Evolutionary conservation across 495 filamentous ascomycete species (phyloP).

Genomic region (Penicillium coprophilum): DNA sequence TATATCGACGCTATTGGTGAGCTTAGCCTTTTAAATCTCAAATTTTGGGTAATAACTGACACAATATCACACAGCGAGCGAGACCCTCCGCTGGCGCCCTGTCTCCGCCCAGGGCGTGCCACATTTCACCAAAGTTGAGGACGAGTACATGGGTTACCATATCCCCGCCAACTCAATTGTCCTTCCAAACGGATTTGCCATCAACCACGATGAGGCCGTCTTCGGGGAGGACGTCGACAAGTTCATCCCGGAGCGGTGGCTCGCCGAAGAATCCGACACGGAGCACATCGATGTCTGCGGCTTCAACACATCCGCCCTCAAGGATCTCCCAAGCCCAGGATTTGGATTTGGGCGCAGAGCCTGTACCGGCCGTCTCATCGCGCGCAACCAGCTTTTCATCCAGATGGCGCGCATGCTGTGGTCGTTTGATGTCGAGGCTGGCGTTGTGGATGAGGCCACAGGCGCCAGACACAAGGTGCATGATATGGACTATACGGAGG

Average conservation of each 20-base stretch:
- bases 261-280: not conserved
- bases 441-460: not conserved
- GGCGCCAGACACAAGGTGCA: not conserved
- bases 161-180: constrained; percentile 19
- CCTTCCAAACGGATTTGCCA: constrained; percentile 13
- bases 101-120: constrained; percentile 38
- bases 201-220: constrained; percentile 11
- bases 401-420: not conserved
- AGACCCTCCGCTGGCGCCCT: constrained; percentile 54
- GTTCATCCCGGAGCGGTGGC: constrained; percentile 31
- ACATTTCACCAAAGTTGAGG: constrained; percentile 13
- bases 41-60: not conserved
- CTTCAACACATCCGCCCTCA: not conserved
- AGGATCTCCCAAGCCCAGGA: not conserved
- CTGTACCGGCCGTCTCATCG: not conserved
- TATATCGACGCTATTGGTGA: constrained; percentile 43
- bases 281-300: not conserved
- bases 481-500: constrained; percentile 1
- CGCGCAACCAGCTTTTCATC: constrained; percentile 2
- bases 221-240: constrained; percentile 16
- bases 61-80: constrained; percentile 31
- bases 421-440: constrained; percentile 2
- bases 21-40: not conserved
- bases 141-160: constrained; percentile 14
- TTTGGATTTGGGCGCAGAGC: not conserved